Conservation (phyloP, 176 grass and related monocot species). For the Eleusine indica region DNA sequence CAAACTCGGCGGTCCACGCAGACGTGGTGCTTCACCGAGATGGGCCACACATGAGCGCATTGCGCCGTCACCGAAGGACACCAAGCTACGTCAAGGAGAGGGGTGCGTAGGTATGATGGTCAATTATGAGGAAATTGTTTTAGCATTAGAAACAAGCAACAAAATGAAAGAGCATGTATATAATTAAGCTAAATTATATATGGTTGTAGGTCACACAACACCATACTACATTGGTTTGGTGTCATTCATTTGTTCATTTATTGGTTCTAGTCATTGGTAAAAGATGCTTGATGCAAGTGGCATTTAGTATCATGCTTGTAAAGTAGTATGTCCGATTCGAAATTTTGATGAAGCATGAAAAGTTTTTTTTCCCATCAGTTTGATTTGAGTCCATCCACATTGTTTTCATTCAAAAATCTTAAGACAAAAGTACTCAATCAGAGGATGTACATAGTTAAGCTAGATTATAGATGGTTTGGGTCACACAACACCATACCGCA, state of each 20-base stretch:
- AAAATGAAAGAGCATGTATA: constrained; percentile 15
- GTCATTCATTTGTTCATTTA: not conserved
- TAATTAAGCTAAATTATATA: constrained; percentile 43
- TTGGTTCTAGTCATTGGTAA: not conserved
- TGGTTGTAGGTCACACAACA: not conserved
- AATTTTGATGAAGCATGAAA: no score
- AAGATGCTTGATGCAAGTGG: no score
- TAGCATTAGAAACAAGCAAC: not conserved
- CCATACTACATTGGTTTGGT: constrained; percentile 34
- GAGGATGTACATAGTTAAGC: constrained; percentile 35
- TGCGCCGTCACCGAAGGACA: constrained; percentile 42
- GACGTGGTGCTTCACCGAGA: constrained; percentile 43
- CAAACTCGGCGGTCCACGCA: constrained; percentile 55
- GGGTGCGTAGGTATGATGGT: constrained; percentile 30
- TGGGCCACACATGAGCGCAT: not conserved
- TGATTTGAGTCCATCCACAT: no score
- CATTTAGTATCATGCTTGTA: no score
- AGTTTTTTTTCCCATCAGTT: no score
- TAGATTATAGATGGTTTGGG: constrained; percentile 35
- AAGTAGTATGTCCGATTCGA: no score
- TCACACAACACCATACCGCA: constrained; percentile 20
- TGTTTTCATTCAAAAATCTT: no score
- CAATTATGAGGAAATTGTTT: not conserved
- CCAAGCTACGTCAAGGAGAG: constrained; percentile 52
- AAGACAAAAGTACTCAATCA: not conserved